Percentiles rank a stretch among this genome's conserved stretches.
phyloP scores from a whole-genome alignment of 2,329 filamentous ascomycete genomes.

The Shiraia bambusicola region DNA sequence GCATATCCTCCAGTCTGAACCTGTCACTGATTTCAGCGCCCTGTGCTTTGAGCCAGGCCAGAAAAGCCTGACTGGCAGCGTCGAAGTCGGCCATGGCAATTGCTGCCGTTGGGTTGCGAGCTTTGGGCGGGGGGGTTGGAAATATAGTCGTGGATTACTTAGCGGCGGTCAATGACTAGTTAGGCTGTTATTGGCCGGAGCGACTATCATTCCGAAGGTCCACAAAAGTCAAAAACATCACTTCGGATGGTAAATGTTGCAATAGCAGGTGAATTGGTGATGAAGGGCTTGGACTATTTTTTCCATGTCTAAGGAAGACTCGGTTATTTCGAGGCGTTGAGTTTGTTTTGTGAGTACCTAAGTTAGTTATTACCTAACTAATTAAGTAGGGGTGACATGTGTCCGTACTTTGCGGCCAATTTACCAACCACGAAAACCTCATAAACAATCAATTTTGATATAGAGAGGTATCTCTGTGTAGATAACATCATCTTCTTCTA shows the following conservation, averaged over 20 bases:
- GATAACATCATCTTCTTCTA: no score
- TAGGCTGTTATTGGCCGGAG: slow-evolving; percentile 21
- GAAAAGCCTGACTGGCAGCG: slow-evolving; percentile 53
- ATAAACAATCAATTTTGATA: no score
- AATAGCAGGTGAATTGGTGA: no score
- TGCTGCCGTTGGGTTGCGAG: slow-evolving; percentile 2
- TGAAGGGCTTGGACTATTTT: no score
- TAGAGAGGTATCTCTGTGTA: no score
- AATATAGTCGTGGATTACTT: slow-evolving; percentile 20
- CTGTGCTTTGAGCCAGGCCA: slow-evolving; percentile 58
- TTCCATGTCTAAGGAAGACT: no score
- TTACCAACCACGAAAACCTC: no score
- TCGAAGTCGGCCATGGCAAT: slow-evolving; percentile 40
- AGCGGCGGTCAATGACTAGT: slow-evolving; percentile 11
- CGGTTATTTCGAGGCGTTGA: no score
- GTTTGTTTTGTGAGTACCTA: no score
- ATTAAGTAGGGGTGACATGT: no score
- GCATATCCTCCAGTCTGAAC: slow-evolving; percentile 60
- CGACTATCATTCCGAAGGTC: slow-evolving; percentile 1
- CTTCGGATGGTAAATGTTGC: background rate
- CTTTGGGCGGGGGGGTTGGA: slow-evolving; percentile 17
- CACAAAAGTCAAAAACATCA: slow-evolving; percentile 18
- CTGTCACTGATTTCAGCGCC: slow-evolving; percentile 60
- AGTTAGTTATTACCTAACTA: no score
- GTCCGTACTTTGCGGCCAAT: no score